Percentiles rank a stretch among this genome's conserved stretches.
These are phyloP conservation scores for Mycena metata DNA, from an alignment of 768 basidiomycete species.

Conservation along the genomic window DNA sequence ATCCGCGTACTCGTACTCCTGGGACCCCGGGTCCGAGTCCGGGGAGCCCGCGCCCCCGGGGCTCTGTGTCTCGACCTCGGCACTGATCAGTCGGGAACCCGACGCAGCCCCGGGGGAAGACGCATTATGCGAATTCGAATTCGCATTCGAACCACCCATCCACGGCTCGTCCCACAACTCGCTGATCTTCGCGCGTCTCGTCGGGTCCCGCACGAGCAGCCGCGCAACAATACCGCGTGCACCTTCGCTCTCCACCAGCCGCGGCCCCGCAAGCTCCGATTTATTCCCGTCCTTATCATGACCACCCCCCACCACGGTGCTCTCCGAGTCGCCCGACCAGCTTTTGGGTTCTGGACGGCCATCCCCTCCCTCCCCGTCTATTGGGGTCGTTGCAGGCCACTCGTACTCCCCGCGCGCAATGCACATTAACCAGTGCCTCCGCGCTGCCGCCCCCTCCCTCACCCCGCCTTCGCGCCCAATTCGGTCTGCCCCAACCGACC, in stretches of 20 bases:
- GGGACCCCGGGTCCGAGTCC: constrained; percentile 12
- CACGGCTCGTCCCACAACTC: constrained; percentile 74
- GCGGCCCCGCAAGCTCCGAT: constrained; percentile 49
- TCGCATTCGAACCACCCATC: constrained; percentile 50
- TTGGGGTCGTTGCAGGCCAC: constrained; percentile 65
- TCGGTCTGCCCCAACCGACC: constrained; percentile 48
- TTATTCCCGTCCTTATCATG: constrained; percentile 22
- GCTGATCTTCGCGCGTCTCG: constrained; percentile 69
- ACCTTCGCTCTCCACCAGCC: constrained; percentile 57
- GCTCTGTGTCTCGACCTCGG: constrained; percentile 33
- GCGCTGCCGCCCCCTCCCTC: constrained; percentile 50
- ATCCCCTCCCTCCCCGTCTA: neutral
- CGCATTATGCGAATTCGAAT: too few species aligned
- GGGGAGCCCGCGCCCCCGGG: constrained; percentile 8
- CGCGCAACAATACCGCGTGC: constrained; percentile 68
- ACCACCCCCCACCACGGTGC: constrained; percentile 4
- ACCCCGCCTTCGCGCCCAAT: constrained; percentile 43
- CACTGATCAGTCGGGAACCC: constrained; percentile 18
- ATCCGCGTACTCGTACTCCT: constrained; percentile 28
- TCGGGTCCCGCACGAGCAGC: constrained; percentile 79
- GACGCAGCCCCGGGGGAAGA: neutral
- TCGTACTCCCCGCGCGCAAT: constrained; percentile 86
- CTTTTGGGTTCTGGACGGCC: neutral
- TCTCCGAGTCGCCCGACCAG: constrained; percentile 24
- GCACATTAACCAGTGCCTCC: constrained; percentile 75